Evolutionary conservation across 1,284 basidiomycete genomes (phyloP), one percentile per base, ranked within the genome.

Genomic region (Cystobasidium pallidum): DNA sequence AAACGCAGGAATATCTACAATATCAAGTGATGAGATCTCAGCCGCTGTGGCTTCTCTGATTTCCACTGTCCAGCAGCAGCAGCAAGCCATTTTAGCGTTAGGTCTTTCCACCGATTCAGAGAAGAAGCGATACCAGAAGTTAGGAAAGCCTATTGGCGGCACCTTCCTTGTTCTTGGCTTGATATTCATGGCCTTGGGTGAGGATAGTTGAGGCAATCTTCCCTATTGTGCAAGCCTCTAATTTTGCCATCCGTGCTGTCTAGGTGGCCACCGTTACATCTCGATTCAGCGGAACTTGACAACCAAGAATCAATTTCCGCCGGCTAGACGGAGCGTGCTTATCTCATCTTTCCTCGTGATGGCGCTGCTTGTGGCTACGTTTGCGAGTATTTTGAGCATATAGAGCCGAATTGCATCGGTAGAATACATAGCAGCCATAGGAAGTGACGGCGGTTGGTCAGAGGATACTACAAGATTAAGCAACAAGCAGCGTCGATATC

Each of bases 111-210:
- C 55, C 30, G 32, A 19, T 2, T 10, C 57, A 15, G 65, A 68
- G 57, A 58, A 43, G 32, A 39, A 21, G 11, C 36, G 45, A n/a
- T 74, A 74, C 36, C 24, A 70, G 15, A 43, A 55, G 41, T 36
- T 70, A 24, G 73, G 73, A 30, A 74, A 74, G 41, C 73, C 73
- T 10, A 74, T 74, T 45, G 73, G 73, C n/a, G 73, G 66, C 8
- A 70, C 67, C 3, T 70, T 74, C 41, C 32, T 74, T 7, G n/a
- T 70, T 15, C 36, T 70, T 10, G 72, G 72, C 8, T n/a, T 73
- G 3, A 21, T 73, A 17, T 49, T 73, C 43, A 43, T 73, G 34
- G 30, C 57, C 17, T 49, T 73, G n/a, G 72, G 72, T 73, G 19
- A 61, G 72, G 39, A 21, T n/a, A 28, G 17, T 8, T 36, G 6